Evolutionary conservation across 31 red algal genomes (phyloP).

Genomic region (Endocladia muricata): DNA sequence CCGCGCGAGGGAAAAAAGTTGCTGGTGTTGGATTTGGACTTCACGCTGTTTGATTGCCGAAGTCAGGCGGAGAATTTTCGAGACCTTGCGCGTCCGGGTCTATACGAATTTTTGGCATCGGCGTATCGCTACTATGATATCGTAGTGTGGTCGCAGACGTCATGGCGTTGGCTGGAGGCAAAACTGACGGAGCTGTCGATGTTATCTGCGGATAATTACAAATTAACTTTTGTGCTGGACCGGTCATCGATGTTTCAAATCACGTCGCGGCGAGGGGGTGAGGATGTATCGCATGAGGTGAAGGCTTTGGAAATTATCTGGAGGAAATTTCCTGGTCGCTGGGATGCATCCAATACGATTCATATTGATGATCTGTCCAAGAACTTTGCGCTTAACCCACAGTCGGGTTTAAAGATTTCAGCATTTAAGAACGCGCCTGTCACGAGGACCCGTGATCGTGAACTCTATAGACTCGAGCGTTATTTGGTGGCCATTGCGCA

Average conservation of each 20-base stretch:
- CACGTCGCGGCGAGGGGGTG: slow-evolving; percentile 6
- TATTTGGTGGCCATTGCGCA: slow-evolving; percentile 73
- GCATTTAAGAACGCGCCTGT: slow-evolving; percentile 52
- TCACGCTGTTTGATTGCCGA: slow-evolving; percentile 71
- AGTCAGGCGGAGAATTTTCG: slow-evolving; percentile 11
- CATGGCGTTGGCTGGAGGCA: slow-evolving; percentile 92
- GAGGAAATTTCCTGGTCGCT: slow-evolving; percentile 64
- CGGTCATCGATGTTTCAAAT: slow-evolving; percentile 71
- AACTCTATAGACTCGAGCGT: slow-evolving; percentile 55
- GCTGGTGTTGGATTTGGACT: slow-evolving; percentile 83
- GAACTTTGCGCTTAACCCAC: slow-evolving; percentile 87
- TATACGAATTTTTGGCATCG: slow-evolving; percentile 72
- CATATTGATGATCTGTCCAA: slow-evolving; percentile 83
- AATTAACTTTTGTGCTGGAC: slow-evolving; percentile 83
- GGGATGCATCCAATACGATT: slow-evolving; percentile 67
- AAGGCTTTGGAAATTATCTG: slow-evolving; percentile 89
- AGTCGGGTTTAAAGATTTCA: slow-evolving; percentile 69
- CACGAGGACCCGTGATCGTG: slow-evolving; percentile 55
- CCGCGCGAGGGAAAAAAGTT: slow-evolving; percentile 59
- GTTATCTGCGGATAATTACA: slow-evolving; percentile 66
- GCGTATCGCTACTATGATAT: slow-evolving; percentile 83
- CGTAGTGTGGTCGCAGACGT: slow-evolving; percentile 87
- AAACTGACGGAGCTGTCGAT: slow-evolving; percentile 84
- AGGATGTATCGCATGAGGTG: slow-evolving; percentile 55
- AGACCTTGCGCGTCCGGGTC: slow-evolving; percentile 69